Evolutionary conservation across 2,329 filamentous ascomycete genomes (phyloP).

Genomic region (Epichloe sibirici): DNA sequence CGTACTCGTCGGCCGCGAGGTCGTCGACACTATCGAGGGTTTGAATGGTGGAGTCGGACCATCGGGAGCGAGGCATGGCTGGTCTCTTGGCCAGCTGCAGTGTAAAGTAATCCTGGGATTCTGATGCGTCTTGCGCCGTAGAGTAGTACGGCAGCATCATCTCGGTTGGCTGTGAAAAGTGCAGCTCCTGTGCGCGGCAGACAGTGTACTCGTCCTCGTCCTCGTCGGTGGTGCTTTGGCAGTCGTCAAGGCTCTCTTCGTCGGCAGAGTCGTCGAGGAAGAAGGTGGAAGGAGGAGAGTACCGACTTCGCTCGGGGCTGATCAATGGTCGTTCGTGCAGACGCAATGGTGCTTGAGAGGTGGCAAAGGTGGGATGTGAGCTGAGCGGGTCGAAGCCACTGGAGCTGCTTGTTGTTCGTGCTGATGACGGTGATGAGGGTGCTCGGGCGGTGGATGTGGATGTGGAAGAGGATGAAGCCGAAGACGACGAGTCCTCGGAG

Average conservation of each 20-base stretch:
- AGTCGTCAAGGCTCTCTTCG: slow-evolving; percentile 12
- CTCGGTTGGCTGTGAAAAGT: slow-evolving; percentile 8
- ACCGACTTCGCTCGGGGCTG: slow-evolving; percentile 9
- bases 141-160: slow-evolving; percentile 18
- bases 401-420: slow-evolving; percentile 12
- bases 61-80: slow-evolving; percentile 24
- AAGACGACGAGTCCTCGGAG: slow-evolving; percentile 12
- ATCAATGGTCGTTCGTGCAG: slow-evolving; percentile 25
- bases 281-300: slow-evolving; percentile 15
- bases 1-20: slow-evolving; percentile 9
- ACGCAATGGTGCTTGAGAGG: slow-evolving; percentile 24
- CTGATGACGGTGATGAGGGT: slow-evolving; percentile 14
- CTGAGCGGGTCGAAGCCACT: slow-evolving; percentile 21
- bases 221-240: slow-evolving; percentile 10
- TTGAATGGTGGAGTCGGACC: slow-evolving; percentile 31
- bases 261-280: slow-evolving; percentile 16
- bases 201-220: slow-evolving; percentile 10
- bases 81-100: slow-evolving; percentile 18
- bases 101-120: slow-evolving; percentile 23
- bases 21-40: slow-evolving; percentile 14
- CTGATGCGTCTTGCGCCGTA: slow-evolving; percentile 12
- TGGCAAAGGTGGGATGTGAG: slow-evolving; percentile 22
- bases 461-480: slow-evolving; percentile 17
- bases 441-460: slow-evolving; percentile 19
- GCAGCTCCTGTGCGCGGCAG: slow-evolving; percentile 2